These are phyloP conservation scores for Podospora tetraspora DNA, from an alignment of 495 filamentous ascomycete species.

Conservation along the genomic window DNA sequence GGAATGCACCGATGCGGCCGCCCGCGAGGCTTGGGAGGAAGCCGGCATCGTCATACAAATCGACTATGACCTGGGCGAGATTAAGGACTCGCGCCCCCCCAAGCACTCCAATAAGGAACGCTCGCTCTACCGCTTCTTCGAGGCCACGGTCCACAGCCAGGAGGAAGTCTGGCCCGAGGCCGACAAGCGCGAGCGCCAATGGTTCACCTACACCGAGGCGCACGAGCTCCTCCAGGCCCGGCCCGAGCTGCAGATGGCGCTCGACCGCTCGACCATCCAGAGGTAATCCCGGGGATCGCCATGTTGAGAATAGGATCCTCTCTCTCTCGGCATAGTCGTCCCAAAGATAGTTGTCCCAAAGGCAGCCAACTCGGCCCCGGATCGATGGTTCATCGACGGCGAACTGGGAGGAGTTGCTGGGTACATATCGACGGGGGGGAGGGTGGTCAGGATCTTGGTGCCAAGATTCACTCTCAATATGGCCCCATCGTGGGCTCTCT, in stretches of 20 bases:
- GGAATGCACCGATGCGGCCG: constrained; percentile 51
- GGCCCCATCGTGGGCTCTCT: neutral
- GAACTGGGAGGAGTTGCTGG: neutral
- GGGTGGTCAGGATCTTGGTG: neutral
- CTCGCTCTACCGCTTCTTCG: constrained; percentile 81
- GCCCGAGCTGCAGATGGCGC: constrained; percentile 82
- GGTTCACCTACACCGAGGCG: constrained; percentile 84
- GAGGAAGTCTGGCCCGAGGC: constrained; percentile 89
- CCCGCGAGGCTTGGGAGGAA: constrained; percentile 95
- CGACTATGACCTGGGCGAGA: constrained; percentile 75
- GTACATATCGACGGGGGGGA: neutral
- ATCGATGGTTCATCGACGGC: neutral
- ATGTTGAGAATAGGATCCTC: constrained; percentile 4
- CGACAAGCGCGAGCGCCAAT: constrained; percentile 82
- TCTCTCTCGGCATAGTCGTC: neutral
- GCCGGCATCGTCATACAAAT: constrained; percentile 83
- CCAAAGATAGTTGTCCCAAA: neutral
- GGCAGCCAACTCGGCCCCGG: neutral
- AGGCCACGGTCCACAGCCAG: constrained; percentile 75
- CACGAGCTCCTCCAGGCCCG: constrained; percentile 65
- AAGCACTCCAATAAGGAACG: constrained; percentile 57
- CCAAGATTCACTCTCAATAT: neutral
- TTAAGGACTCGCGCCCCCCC: constrained; percentile 68
- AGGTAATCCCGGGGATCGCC: constrained; percentile 25
- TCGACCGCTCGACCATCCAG: constrained; percentile 73